Evolutionary conservation across 192 early-diverging fungal species (phyloP), one percentile per base, ranked within the genome.

Genomic region (Coemansia guatemalensis): DNA sequence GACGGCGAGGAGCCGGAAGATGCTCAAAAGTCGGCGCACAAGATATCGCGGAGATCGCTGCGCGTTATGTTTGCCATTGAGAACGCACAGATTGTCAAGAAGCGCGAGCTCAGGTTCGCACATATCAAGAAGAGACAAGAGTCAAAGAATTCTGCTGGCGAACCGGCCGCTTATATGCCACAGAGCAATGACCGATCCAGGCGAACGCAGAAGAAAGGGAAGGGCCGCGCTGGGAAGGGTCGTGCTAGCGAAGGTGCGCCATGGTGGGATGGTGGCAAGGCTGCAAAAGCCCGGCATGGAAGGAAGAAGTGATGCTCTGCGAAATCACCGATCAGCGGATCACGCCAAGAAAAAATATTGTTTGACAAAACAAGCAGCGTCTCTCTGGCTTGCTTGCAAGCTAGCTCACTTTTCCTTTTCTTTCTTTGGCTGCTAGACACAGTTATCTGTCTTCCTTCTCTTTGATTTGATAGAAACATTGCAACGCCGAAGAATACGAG

Each of bases 21-120:
- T 14, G 35, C n/a, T 7, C 23, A 58, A 64, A 75, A 73, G 17
- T 70, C 70, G 27, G 56, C 63, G 2, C 60, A 68, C 49, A 53
- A 69, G 56, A 69, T 75, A 33, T 69, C 73, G 33, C 67, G 73
- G 35, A 65, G 79, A 41, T 74, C 70, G 41, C 63, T 75, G 56
- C 82, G 87, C 52, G 83, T 92, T 8, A 94, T 91, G 84, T 98
- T 98, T 74, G 86, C 95, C 11, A 83, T 96, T 26, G 96, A 98
- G 77, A 96, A 98, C 68, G 82, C 81, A 24, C 83, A 87, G 60
- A 84, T 96, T 25, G 64, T 94, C 44, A 89, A 90, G 74, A 83
- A 87, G 62, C 84, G 92, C 27, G 72, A 86, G 23, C 83, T 88
- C 53, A 39, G 78, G 22, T 60, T 61, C 23, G 56, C 62, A 9